phyloP scores from a whole-genome alignment of 208 protist species.

The Acanthamoeba comandoni region DNA sequence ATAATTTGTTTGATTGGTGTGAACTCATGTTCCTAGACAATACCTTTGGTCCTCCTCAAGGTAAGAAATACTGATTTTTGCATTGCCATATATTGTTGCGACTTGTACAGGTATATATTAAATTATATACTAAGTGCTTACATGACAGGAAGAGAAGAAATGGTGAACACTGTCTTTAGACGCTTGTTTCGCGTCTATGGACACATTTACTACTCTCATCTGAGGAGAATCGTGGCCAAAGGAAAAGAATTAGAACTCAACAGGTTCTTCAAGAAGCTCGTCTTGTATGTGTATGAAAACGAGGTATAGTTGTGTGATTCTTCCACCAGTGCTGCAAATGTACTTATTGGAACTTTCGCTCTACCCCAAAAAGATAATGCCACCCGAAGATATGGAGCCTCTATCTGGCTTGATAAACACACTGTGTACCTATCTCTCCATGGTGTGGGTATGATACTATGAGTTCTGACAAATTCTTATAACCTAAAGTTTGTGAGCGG shows the following conservation, averaged over 20 bases:
- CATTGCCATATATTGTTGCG: too few relatives aligned
- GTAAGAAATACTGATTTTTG: too few relatives aligned
- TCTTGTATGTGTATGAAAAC: too few relatives aligned
- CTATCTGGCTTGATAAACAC: slow-evolving; percentile 26
- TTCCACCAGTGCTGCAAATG: too few relatives aligned
- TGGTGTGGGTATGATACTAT: neutral
- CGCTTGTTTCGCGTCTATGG: slow-evolving; percentile 51
- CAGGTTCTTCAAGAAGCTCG: slow-evolving; percentile 54
- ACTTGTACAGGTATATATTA: too few relatives aligned
- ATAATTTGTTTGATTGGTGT: slow-evolving; percentile 51
- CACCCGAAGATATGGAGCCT: neutral
- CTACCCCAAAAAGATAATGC: too few relatives aligned
- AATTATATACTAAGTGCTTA: too few relatives aligned
- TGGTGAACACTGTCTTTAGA: slow-evolving; percentile 26
- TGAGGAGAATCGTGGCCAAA: slow-evolving; percentile 17
- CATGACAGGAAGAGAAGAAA: slow-evolving; percentile 38
- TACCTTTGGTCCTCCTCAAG: slow-evolving; percentile 70
- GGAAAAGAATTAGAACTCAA: slow-evolving; percentile 54
- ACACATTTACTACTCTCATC: slow-evolving; percentile 68
- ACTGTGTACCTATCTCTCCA: neutral
- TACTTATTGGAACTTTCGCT: too few relatives aligned
- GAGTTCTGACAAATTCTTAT: neutral
- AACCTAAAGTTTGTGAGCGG: slow-evolving; percentile 38
- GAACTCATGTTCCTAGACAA: slow-evolving; percentile 72
- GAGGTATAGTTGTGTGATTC: too few relatives aligned